Base-by-base conservation (phyloP, 345 rosid genomes). In the Populus davidiana region DNA sequence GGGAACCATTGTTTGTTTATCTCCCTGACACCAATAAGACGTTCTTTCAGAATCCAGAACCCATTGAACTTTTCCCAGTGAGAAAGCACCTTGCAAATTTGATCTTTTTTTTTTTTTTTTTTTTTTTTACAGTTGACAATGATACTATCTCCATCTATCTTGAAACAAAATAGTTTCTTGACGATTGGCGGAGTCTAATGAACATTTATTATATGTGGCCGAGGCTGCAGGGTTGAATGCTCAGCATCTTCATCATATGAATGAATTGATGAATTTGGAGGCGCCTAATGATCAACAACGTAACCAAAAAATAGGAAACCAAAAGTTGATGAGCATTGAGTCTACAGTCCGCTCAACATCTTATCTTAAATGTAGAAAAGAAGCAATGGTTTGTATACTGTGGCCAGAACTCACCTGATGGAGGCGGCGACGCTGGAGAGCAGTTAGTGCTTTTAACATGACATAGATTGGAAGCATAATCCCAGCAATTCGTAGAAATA, bases 401-500 rank as follows among this genome's bases (percentile, higher is more conserved):
- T 31, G n/a, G n/a, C 35, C 41, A 59, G 25, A 77, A 76, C 76
- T 78, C 73, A 87, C 93, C 72, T 80, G 90, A 74, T 38, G 89
- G 63, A 44, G 79, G 38, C 85, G 83, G 44, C 78, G 85, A n/a
- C 88, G 90, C 75, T 78, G 89, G 59, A 90, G 70, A 39, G 87
- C 84, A 50, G 88, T 73, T 36, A 85, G 79, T 78, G 88, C 86
- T 86, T 80, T 87, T 54, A 85, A 52, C 7, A 93, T 86, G 49
- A 88, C 84, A 79, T 87, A 94, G 69, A 94, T 85, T 0, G 98
- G 98, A 78, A 94, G 84, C 79, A 93, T 64, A 66, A 94, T 86
- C 20, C 97, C 97, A 27, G 83, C 68, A 62, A 83, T 78, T 72
- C 94, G 83, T 6, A 94, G 84, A 80, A 91, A 81, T 76, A 92